Evolutionary conservation across 768 basidiomycete genomes (phyloP), one percentile per base, ranked within the genome.

Genomic region (Podaxis sp.): DNA sequence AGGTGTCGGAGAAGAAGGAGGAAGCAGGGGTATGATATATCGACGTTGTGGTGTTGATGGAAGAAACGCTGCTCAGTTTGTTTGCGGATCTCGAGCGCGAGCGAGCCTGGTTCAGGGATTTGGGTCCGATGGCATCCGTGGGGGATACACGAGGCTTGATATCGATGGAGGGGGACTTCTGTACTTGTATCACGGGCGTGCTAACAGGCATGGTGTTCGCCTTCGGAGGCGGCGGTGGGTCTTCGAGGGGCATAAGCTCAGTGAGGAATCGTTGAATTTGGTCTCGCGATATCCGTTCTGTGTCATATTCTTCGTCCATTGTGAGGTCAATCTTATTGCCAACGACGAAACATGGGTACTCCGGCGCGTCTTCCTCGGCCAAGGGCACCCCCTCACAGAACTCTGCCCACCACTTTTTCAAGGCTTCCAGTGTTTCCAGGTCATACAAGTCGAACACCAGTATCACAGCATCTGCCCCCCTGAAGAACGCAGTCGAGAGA

Each of bases 381-480:
- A 94, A 74, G 0, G 91, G 91, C 2, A 88, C 89, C 49, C 80
- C 76, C 38, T 83, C 80, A 49, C 82, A 76, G 74, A 95, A 95
- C 69, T 92, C 88, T 12, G 75, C 69, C 92, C 92, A 95, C 93
- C 93, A 95, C 64, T 84, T 86, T 11, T 69, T 75, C 52, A 95
- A 77, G 0, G 82, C 79, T 0, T 74, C 63, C 64, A 93, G 80
- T 8, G 88, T 85, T 49, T 85, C 79, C 0, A 86, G 85, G 3
- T 82, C 71, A 66, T 88, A 91, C 33, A 90, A 88, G 69, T 94
- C 91, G 72, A 90, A 95, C 78, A 93, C 84, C 66, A 95, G 82
- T 15, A 95, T 64, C 1, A 83, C 91, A 0, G 92, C 93, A 68
- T 94, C 92, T 2, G 92, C 90, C 1, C 90, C 90, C 5, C 93